Evolutionary conservation across 768 basidiomycete genomes (phyloP).

Genomic region (Leucocoprinus birnbaumii): DNA sequence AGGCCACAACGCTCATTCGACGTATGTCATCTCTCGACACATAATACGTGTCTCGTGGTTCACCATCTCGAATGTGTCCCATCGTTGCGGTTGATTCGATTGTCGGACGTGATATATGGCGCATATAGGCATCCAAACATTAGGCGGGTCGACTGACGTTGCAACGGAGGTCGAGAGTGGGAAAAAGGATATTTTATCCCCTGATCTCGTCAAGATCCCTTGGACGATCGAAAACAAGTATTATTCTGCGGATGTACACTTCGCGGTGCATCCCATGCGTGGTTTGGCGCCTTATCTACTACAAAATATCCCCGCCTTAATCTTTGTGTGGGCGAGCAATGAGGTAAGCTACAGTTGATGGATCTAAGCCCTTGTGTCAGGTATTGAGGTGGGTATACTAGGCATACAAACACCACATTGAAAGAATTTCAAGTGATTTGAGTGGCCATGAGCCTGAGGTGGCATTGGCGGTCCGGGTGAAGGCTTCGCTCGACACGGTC

Average conservation of each 20-base stretch:
- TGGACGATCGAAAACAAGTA: slow-evolving; percentile 84
- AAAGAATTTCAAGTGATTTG: slow-evolving; percentile 44
- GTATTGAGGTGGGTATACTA: slow-evolving; percentile 20
- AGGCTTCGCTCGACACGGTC: slow-evolving; percentile 1
- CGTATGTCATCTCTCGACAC: slow-evolving; percentile 20
- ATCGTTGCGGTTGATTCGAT: slow-evolving; percentile 7
- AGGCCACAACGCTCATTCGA: slow-evolving; percentile 25
- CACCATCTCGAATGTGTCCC: slow-evolving; percentile 8
- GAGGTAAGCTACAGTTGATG: slow-evolving; percentile 45
- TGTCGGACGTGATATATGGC: not conserved
- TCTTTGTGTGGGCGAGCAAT: slow-evolving; percentile 68
- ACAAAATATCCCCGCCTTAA: slow-evolving; percentile 59
- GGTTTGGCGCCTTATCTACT: slow-evolving; percentile 39
- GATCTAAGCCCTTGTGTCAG: not conserved
- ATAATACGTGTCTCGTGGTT: slow-evolving; percentile 8
- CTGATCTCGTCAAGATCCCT: slow-evolving; percentile 36
- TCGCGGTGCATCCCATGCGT: slow-evolving; percentile 48
- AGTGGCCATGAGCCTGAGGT: slow-evolving; percentile 65
- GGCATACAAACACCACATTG: slow-evolving; percentile 59
- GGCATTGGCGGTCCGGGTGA: slow-evolving; percentile 60
- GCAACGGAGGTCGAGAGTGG: slow-evolving; percentile 9
- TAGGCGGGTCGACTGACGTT: slow-evolving; percentile 11
- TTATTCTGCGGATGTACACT: slow-evolving; percentile 76
- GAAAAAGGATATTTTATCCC: slow-evolving; percentile 4
- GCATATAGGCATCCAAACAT: slow-evolving; percentile 12